These are phyloP conservation scores for Stereum hirsutum DNA, from an alignment of 1,284 basidiomycete species.

Conservation along the genomic window DNA sequence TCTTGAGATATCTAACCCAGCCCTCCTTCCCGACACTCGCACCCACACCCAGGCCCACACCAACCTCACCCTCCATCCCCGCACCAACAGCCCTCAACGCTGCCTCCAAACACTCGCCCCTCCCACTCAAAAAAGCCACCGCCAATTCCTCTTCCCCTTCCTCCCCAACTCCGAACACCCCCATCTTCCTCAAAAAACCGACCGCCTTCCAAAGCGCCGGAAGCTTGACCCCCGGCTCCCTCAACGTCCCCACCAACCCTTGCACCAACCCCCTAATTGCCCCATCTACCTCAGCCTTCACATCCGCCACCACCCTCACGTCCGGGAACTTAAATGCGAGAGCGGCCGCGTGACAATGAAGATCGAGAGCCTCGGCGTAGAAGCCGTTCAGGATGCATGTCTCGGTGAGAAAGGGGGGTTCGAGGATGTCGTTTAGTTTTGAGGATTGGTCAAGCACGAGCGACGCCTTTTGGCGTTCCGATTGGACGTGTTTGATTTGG, in stretches of 20 bases:
- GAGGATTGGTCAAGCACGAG: conserved; percentile 86
- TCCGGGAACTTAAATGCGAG: conserved; percentile 32
- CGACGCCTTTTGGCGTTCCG: conserved; percentile 63
- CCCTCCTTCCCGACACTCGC: conserved; percentile 62
- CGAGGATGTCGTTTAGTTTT: conserved; percentile 84
- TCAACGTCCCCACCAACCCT: conserved; percentile 71
- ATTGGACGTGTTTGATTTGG: conserved; percentile 45
- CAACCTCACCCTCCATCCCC: conserved; percentile 25
- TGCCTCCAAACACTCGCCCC: conserved; percentile 41
- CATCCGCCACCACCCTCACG: conserved; percentile 36
- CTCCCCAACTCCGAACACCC: too few species aligned
- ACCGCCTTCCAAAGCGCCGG: conserved; percentile 86
- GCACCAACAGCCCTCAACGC: conserved; percentile 33
- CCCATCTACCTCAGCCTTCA: conserved; percentile 68
- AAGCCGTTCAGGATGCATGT: conserved; percentile 88
- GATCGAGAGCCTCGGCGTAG: conserved; percentile 84
- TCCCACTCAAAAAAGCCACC: conserved; percentile 58
- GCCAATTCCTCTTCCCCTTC: conserved; percentile 59
- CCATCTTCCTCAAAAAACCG: conserved; percentile 78
- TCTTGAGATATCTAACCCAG: conserved; percentile 69
- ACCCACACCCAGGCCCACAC: too few species aligned
- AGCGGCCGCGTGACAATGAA: conserved; percentile 56
- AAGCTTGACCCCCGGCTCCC: conserved; percentile 82
- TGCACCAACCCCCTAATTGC: conserved; percentile 68
- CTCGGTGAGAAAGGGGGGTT: conserved; percentile 83